Conservation (phyloP, 352 stramenopile genomes). For the Pilasporangium apinafurcum region DNA sequence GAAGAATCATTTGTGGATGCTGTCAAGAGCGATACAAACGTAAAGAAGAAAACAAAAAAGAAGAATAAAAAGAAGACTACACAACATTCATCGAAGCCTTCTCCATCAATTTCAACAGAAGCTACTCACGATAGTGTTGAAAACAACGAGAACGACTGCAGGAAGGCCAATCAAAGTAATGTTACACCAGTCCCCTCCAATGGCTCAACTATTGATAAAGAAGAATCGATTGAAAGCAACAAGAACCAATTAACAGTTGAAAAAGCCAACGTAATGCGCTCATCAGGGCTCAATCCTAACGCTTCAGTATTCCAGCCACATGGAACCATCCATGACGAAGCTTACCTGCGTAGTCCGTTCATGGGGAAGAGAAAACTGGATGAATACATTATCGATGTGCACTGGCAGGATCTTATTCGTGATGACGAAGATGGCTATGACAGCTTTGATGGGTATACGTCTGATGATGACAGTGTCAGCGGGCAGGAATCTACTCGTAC, state of each 20-base stretch:
- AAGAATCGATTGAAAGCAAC: not conserved
- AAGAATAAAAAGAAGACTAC: slow-evolving; percentile 13
- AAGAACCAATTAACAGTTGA: not conserved
- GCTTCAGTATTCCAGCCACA: slow-evolving; percentile 49
- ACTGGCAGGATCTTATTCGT: slow-evolving; percentile 17
- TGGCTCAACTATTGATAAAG: no score
- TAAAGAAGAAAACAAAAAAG: slow-evolving; percentile 29
- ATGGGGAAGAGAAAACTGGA: slow-evolving; percentile 66
- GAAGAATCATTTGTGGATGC: no score
- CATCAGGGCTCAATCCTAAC: slow-evolving; percentile 47
- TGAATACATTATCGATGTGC: slow-evolving; percentile 53
- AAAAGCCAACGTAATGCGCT: slow-evolving; percentile 2
- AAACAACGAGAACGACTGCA: not conserved
- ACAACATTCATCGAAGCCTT: not conserved
- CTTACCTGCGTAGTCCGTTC: slow-evolving; percentile 1
- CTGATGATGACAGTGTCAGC: not conserved
- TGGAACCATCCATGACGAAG: not conserved
- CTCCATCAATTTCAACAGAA: slow-evolving; percentile 9
- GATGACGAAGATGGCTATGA: slow-evolving; percentile 17
- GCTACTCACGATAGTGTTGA: slow-evolving; percentile 2
- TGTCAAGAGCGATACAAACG: no score
- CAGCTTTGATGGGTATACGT: not conserved
- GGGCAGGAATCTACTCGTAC: not conserved
- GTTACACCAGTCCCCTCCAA: not conserved
- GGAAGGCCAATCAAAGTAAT: not conserved